Evolutionary conservation across 768 basidiomycete species (phyloP), one percentile per base, ranked within the genome.

Genomic region (Russula foetens): DNA sequence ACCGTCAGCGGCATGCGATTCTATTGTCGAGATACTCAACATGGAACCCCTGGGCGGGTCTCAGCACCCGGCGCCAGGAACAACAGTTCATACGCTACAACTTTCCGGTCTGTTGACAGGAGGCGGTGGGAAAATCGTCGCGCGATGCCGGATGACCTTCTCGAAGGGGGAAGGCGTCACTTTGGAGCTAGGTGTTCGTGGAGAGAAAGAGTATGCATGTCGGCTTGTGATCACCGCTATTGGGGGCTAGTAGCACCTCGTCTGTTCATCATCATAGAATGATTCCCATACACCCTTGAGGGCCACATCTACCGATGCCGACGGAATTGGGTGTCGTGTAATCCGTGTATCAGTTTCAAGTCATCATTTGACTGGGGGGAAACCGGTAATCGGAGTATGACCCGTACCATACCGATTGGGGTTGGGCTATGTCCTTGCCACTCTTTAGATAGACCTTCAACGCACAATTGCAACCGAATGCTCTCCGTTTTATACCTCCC

Each of bases 1-100:
- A 56, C 48, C 7, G 67, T 59, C 64, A 96, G 95, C 93, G 68
- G 96, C 96, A 12, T 97, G 95, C 74, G 90, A 94, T 70, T 97
- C 96, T 28, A 88, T 98, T 67, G 83, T 95, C 67, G 95, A 97
- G 69, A 89, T 98, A 31, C 85, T 98, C 63, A 89, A 92, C 71
- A 98, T 99, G 96, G 93, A 98, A 69, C 82, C 97, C 7, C 77
- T 99, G 19, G 96, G 96, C 63, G 97, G 97, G 14, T 86, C 89
- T 4, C 92, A 98, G 71, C 72, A 74, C 8, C 92, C 96, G 0
- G 76, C 84, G 21, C 90, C 90, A 28, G 61, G 61, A 41, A 78
- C 85, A 9, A 86, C 93, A 4, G 89, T 98, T 51, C 97, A 99
- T 74, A 96, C 95, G 29, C 80, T 99, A 56, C 95, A 96, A 69